phyloP scores from a whole-genome alignment of 23 red algal genomes.

The Agarophyton chilense region DNA sequence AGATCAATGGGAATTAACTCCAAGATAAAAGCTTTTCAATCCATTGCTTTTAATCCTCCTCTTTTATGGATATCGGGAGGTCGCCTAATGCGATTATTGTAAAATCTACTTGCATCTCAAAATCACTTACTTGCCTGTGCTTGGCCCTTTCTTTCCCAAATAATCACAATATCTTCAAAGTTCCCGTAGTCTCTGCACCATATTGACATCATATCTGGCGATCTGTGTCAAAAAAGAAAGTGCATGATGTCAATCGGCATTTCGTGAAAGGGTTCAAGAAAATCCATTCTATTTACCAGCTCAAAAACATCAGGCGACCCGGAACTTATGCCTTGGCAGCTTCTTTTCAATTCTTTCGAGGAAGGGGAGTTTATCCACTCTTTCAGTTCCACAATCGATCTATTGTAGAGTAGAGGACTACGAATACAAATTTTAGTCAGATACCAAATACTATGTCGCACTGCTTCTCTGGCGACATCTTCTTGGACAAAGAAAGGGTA shows the following conservation, averaged over 20 bases:
- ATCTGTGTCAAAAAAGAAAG: slow-evolving; percentile 12
- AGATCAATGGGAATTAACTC: background rate
- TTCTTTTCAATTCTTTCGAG: background rate
- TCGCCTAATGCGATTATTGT: background rate
- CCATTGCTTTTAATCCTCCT: background rate
- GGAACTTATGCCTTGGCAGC: background rate
- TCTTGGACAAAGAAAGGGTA: background rate
- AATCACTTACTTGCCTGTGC: background rate
- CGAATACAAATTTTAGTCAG: background rate
- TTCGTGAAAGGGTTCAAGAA: background rate
- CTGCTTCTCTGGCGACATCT: no score
- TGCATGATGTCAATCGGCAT: slow-evolving; percentile 44
- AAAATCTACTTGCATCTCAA: background rate
- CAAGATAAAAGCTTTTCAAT: background rate
- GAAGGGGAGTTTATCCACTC: background rate
- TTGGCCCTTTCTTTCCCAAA: background rate
- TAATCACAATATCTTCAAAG: background rate
- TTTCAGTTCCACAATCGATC: background rate
- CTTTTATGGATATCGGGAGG: background rate
- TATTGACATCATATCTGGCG: background rate
- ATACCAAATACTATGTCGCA: background rate
- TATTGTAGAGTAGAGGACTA: background rate
- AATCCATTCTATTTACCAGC: background rate
- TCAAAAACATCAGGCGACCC: background rate
- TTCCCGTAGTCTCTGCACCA: background rate